Conservation (phyloP, 768 basidiomycete species). For the Arthromyces matolae region DNA sequence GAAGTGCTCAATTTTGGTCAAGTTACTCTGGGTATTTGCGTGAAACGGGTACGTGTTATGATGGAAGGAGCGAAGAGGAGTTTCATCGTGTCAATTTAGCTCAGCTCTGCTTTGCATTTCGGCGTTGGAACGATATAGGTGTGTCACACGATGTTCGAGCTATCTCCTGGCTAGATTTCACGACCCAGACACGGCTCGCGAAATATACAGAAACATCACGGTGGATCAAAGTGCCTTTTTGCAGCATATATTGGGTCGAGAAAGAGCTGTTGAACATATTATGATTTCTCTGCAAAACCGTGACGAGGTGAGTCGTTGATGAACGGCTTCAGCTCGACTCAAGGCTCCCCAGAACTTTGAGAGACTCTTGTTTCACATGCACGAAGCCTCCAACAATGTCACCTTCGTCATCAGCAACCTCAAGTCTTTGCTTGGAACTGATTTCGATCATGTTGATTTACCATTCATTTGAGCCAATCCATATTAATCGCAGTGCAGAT, state of each 20-base stretch:
- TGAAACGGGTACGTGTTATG: conserved; percentile 61
- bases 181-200: conserved; percentile 53
- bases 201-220: conserved; percentile 65
- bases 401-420: background rate
- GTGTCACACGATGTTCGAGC: conserved; percentile 12
- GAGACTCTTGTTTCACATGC: conserved; percentile 9
- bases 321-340: background rate
- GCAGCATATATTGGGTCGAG: conserved; percentile 41
- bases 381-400: conserved; percentile 2
- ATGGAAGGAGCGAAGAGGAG: no score
- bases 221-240: conserved; percentile 52
- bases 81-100: conserved; percentile 47
- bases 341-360: conserved; percentile 12
- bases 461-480: background rate
- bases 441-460: conserved; percentile 1
- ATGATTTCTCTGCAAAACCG: conserved; percentile 28
- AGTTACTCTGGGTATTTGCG: conserved; percentile 82
- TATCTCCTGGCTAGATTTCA: background rate
- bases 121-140: conserved; percentile 76
- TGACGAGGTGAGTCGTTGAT: conserved; percentile 21
- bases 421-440: background rate
- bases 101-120: conserved; percentile 73
- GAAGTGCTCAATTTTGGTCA: conserved; percentile 82
- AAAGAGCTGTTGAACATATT: conserved; percentile 30
- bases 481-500: conserved; percentile 4